These are phyloP conservation scores for Ophiocordyceps sinensis DNA, from an alignment of 2,329 filamentous ascomycete genomes.

Conservation along the genomic window DNA sequence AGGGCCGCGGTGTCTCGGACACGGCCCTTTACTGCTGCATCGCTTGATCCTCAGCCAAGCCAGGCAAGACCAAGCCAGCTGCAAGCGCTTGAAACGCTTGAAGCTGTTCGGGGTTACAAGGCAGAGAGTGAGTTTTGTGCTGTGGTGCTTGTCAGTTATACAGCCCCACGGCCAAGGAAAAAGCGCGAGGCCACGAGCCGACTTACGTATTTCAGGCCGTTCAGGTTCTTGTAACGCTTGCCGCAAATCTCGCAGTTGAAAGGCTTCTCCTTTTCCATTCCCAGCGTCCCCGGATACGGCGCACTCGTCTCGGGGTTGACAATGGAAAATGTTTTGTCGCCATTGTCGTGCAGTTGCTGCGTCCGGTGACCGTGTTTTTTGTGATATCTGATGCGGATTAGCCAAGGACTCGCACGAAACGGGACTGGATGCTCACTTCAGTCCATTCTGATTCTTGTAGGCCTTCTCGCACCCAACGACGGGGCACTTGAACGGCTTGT, in stretches of 20 bases:
- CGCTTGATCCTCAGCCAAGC: slow-evolving; percentile 31
- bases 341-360: slow-evolving; percentile 91
- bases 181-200: neutral
- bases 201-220: slow-evolving; percentile 86
- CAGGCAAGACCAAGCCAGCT: slow-evolving; percentile 26
- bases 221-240: slow-evolving; percentile 98
- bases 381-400: slow-evolving; percentile 36
- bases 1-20: no score
- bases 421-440: slow-evolving; percentile 55
- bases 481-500: slow-evolving; percentile 94
- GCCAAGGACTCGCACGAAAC: neutral
- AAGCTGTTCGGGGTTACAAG: slow-evolving; percentile 82
- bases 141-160: slow-evolving; percentile 22
- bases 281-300: slow-evolving; percentile 87
- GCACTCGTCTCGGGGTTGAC: slow-evolving; percentile 91
- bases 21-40: slow-evolving; percentile 12
- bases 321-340: slow-evolving; percentile 94
- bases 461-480: slow-evolving; percentile 98
- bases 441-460: slow-evolving; percentile 97
- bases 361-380: slow-evolving; percentile 87
- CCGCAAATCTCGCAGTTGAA: slow-evolving; percentile 95
- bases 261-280: slow-evolving; percentile 99
- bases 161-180: neutral
- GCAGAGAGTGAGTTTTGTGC: slow-evolving; percentile 71
- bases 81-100: slow-evolving; percentile 29